These are phyloP conservation scores for Poteriospumella lacustris DNA, from an alignment of 108 stramenopile species.

Conservation along the genomic window DNA sequence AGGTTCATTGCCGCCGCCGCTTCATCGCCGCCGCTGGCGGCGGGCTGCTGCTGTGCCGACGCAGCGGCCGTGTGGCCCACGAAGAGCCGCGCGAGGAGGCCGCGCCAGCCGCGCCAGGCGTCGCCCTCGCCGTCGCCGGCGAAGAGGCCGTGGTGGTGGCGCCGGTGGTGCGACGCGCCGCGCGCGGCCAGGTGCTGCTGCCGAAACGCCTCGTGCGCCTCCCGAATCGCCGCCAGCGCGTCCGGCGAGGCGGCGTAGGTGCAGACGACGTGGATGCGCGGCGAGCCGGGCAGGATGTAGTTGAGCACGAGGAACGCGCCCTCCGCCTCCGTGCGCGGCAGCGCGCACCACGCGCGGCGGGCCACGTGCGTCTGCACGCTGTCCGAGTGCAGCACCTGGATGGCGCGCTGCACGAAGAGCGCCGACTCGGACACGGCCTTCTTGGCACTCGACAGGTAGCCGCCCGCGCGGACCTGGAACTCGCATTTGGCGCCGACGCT, in stretches of 20 bases:
- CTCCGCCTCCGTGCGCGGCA: neutral
- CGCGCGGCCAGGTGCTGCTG: neutral
- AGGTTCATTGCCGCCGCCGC: neutral
- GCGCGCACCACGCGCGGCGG: neutral
- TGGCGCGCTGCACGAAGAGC: neutral
- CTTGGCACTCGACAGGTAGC: neutral
- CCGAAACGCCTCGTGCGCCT: neutral
- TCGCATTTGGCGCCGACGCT: too few relatives aligned
- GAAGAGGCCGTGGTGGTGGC: neutral
- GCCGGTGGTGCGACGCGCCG: neutral
- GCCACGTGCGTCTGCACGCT: neutral
- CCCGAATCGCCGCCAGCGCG: neutral
- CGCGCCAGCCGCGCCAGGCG: neutral
- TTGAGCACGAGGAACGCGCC: slow-evolving; percentile 14
- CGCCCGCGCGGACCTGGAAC: neutral
- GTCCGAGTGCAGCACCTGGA: neutral
- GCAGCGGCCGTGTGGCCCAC: neutral
- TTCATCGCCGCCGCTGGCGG: neutral
- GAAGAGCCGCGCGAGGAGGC: neutral
- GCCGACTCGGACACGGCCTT: neutral
- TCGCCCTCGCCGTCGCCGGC: neutral
- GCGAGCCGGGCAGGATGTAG: neutral
- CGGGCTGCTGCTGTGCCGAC: neutral
- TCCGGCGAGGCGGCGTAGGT: slow-evolving; percentile 4
- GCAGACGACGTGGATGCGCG: neutral